phyloP scores from a whole-genome alignment of 2,329 filamentous ascomycete genomes.

The Cladophialophora bantiana region DNA sequence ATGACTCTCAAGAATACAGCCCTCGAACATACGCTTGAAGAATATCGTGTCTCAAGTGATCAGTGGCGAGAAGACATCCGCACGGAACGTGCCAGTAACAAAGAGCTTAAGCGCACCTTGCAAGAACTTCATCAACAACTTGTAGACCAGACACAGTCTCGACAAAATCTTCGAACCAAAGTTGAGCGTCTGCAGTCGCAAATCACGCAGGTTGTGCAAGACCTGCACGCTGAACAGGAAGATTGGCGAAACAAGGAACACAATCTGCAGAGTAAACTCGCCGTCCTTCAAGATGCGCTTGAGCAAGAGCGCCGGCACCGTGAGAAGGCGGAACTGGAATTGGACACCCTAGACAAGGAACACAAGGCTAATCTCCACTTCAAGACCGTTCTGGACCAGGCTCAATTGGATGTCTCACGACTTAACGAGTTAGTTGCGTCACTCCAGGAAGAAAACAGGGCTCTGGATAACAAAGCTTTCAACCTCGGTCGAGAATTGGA shows the following conservation, averaged over 20 bases:
- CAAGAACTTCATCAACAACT: conserved; percentile 72
- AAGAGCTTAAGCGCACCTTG: conserved; percentile 61
- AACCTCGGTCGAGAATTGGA: conserved; percentile 82
- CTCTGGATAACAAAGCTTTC: conserved; percentile 72
- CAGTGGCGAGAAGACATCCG: conserved; percentile 37
- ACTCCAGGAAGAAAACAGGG: conserved; percentile 65
- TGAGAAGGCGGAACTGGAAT: conserved; percentile 65
- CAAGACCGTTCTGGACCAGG: conserved; percentile 77
- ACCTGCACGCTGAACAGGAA: conserved; percentile 83
- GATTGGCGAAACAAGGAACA: conserved; percentile 74
- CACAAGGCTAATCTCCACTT: conserved; percentile 80
- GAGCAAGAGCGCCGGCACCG: conserved; percentile 73
- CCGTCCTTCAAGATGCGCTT: conserved; percentile 62
- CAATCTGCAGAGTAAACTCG: conserved; percentile 61
- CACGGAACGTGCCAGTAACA: conserved; percentile 66
- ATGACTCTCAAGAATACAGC: conserved; percentile 67
- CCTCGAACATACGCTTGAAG: conserved; percentile 67
- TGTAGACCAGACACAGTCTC: conserved; percentile 82
- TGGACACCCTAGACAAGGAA: conserved; percentile 68
- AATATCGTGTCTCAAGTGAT: conserved; percentile 59
- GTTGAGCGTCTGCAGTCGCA: conserved; percentile 86
- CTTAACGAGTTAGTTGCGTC: conserved; percentile 64
- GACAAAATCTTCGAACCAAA: conserved; percentile 83
- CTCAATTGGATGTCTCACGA: conserved; percentile 66
- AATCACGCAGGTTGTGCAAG: conserved; percentile 77